These are phyloP conservation scores for Xylariaceae sp. DNA, from an alignment of 2,329 filamentous ascomycete species.

Conservation along the genomic window DNA sequence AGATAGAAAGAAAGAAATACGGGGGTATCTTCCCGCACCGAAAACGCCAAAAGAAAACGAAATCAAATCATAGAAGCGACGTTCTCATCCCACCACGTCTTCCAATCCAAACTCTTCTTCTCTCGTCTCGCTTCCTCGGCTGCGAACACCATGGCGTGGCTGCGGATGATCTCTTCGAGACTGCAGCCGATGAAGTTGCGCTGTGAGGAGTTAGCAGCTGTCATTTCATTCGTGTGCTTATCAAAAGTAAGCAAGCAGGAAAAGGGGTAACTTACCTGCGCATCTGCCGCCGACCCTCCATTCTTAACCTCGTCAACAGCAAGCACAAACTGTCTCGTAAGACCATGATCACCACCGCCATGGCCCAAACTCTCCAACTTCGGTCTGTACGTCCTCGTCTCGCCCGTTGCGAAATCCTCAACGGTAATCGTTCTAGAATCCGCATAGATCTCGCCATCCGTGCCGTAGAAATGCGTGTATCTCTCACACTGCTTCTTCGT, in stretches of 20 bases:
- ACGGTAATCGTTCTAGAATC: constrained; percentile 73
- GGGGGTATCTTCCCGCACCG: no score
- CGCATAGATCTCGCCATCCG: constrained; percentile 77
- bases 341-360: constrained; percentile 73
- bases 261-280: constrained; percentile 45
- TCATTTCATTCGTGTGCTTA: not conserved
- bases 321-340: constrained; percentile 75
- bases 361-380: constrained; percentile 55
- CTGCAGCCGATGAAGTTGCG: constrained; percentile 71
- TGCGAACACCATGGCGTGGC: constrained; percentile 89
- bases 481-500: constrained; percentile 83
- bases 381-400: constrained; percentile 54
- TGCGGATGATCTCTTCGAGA: constrained; percentile 79
- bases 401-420: constrained; percentile 61
- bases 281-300: constrained; percentile 59
- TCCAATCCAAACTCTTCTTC: constrained; percentile 68
- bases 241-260: not conserved
- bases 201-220: constrained; percentile 18
- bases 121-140: constrained; percentile 77
- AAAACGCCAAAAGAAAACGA: not conserved
- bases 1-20: no score
- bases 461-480: constrained; percentile 80
- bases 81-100: constrained; percentile 64
- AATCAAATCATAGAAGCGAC: constrained; percentile 29
- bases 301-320: constrained; percentile 78